phyloP scores from a whole-genome alignment of 352 stramenopile species.

The Phytophthora fragariaefolia region DNA sequence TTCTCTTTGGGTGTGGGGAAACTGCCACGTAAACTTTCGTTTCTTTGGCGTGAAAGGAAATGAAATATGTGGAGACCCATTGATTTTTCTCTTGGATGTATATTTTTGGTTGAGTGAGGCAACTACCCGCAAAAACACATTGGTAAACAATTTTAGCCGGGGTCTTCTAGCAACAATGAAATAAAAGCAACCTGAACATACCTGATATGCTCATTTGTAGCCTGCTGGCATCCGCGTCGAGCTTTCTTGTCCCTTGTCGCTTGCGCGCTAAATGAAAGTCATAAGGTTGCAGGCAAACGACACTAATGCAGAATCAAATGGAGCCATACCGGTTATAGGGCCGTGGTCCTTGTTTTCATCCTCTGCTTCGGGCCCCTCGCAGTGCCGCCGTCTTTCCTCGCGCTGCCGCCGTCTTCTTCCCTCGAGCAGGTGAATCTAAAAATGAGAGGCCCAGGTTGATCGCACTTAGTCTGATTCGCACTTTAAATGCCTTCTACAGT shows the following conservation, averaged over 20 bases:
- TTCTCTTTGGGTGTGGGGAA: background rate
- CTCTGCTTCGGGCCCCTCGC: too few species aligned
- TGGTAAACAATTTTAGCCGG: background rate
- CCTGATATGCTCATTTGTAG: background rate
- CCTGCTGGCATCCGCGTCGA: background rate
- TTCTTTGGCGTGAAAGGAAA: background rate
- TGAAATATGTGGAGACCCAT: background rate
- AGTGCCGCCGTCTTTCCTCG: too few species aligned
- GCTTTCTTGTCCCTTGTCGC: background rate
- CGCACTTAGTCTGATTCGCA: too few species aligned
- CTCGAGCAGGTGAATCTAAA: too few species aligned
- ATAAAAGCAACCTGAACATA: background rate
- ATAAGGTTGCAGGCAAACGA: background rate
- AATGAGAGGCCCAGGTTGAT: too few species aligned
- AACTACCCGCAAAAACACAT: background rate
- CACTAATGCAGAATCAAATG: too few species aligned
- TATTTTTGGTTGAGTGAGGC: background rate
- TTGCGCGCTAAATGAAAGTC: background rate
- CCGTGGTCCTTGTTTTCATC: too few species aligned
- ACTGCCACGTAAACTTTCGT: background rate
- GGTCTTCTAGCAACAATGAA: background rate
- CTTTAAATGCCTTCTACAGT: too few species aligned
- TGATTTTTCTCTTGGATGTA: background rate
- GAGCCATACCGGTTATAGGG: too few species aligned
- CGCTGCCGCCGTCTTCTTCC: too few species aligned